Evolutionary conservation across 225 moss, liverwort and hornwort genomes (phyloP).

Genomic region (Sphagnum contortum): DNA sequence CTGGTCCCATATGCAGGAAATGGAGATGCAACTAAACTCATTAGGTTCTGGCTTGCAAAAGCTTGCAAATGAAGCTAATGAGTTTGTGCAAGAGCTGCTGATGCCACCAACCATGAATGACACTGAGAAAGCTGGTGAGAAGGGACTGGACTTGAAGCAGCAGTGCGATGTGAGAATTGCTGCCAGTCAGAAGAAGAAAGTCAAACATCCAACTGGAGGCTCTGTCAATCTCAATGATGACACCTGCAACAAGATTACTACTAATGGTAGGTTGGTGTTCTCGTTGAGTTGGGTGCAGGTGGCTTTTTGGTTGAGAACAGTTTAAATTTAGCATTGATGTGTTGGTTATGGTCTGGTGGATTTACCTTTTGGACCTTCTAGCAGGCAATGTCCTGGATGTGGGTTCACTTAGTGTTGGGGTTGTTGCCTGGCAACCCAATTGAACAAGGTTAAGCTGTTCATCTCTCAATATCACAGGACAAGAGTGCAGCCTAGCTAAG

Average conservation of each 20-base stretch:
- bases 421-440: no score
- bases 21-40: slow-evolving; percentile 47
- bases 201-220: slow-evolving; percentile 39
- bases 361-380: background rate
- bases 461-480: no score
- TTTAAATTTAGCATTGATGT: background rate
- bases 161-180: slow-evolving; percentile 41
- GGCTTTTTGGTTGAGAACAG: background rate
- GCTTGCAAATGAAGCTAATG: slow-evolving; percentile 50
- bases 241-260: slow-evolving; percentile 52
- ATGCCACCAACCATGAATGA: slow-evolving; percentile 20
- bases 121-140: slow-evolving; percentile 23
- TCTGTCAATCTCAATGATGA: slow-evolving; percentile 49
- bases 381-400: background rate
- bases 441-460: no score
- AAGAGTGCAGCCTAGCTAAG: no score
- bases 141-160: slow-evolving; percentile 41
- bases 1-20: slow-evolving; percentile 18
- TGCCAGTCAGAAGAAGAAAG: slow-evolving; percentile 37
- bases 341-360: background rate
- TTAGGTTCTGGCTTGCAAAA: slow-evolving; percentile 47
- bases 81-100: slow-evolving; percentile 45
- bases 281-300: background rate
- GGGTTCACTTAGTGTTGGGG: no score
- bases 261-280: slow-evolving; percentile 20